Evolutionary conservation across 2,329 filamentous ascomycete genomes (phyloP).

Genomic region (Drechslerella stenobrocha): DNA sequence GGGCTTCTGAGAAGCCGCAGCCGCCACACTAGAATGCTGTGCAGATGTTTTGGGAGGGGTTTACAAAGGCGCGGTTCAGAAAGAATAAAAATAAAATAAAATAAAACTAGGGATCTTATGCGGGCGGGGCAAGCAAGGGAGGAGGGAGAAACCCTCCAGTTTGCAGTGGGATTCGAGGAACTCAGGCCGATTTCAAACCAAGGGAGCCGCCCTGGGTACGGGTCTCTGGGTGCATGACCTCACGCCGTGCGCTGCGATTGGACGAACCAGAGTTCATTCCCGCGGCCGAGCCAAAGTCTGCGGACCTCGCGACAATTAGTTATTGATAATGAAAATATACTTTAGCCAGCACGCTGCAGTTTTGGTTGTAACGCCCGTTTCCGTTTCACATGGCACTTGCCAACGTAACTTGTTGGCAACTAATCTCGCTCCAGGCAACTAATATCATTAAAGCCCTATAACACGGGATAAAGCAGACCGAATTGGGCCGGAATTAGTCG

Average conservation of each 20-base stretch:
- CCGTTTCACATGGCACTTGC: slow-evolving; percentile 41
- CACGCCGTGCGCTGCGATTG: neutral
- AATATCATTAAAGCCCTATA: neutral
- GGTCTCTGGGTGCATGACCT: slow-evolving; percentile 1
- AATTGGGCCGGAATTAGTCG: no score
- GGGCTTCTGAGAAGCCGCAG: neutral
- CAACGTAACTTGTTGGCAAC: no score
- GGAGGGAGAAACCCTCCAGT: no score
- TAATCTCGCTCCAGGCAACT: slow-evolving; percentile 32
- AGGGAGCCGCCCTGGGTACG: slow-evolving; percentile 1
- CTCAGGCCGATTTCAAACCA: neutral
- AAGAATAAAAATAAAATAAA: neutral
- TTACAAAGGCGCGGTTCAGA: neutral
- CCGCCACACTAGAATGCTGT: slow-evolving; percentile 6
- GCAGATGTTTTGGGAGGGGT: neutral
- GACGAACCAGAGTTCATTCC: neutral
- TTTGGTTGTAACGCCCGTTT: slow-evolving; percentile 41
- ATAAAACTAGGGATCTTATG: neutral
- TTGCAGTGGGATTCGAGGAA: neutral
- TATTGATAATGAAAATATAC: slow-evolving; percentile 47
- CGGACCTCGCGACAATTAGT: slow-evolving; percentile 33
- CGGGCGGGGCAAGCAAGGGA: neutral
- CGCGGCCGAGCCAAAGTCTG: neutral
- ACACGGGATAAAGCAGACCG: no score
- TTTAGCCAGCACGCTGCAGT: slow-evolving; percentile 23